These are phyloP conservation scores for Crithidia bombi DNA, from an alignment of 208 protist genomes.

Conservation along the genomic window DNA sequence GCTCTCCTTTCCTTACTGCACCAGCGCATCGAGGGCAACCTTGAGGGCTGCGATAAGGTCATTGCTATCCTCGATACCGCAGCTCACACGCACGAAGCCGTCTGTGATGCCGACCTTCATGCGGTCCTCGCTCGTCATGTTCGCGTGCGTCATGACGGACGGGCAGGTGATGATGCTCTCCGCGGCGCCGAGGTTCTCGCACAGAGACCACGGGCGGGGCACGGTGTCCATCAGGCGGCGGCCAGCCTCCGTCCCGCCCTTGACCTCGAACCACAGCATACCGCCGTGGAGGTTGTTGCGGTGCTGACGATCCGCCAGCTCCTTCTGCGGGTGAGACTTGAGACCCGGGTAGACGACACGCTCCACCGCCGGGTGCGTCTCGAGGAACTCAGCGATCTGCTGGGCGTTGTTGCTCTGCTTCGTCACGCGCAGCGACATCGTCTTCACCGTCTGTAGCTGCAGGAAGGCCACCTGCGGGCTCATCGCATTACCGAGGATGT, in stretches of 20 bases:
- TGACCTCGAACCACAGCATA: conserved; percentile 95
- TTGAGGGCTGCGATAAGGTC: conserved; percentile 94
- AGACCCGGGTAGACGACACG: conserved; percentile 94
- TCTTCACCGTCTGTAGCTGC: conserved; percentile 96
- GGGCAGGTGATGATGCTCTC: conserved; percentile 97
- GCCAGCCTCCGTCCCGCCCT: conserved; percentile 71
- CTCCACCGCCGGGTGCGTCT: conserved; percentile 82
- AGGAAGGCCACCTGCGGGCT: conserved; percentile 94
- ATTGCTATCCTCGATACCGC: conserved; percentile 94
- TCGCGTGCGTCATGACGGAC: conserved; percentile 96
- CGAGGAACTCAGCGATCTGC: conserved; percentile 89
- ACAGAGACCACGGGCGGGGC: conserved; percentile 85
- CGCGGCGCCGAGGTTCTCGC: conserved; percentile 94
- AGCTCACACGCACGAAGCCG: conserved; percentile 92
- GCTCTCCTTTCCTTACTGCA: conserved; percentile 14
- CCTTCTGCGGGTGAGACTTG: conserved; percentile 93
- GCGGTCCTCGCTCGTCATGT: conserved; percentile 93
- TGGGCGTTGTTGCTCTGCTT: conserved; percentile 93
- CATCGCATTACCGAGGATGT: conserved; percentile 94
- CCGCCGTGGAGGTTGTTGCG: conserved; percentile 78
- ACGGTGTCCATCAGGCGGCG: conserved; percentile 86
- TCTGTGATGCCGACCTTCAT: conserved; percentile 95
- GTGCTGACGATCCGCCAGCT: conserved; percentile 93
- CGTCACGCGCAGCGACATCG: conserved; percentile 93
- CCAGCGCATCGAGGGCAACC: conserved; percentile 82